Evolutionary conservation across 495 filamentous ascomycete genomes (phyloP).

Genomic region (Parathielavia hyrcaniae): DNA sequence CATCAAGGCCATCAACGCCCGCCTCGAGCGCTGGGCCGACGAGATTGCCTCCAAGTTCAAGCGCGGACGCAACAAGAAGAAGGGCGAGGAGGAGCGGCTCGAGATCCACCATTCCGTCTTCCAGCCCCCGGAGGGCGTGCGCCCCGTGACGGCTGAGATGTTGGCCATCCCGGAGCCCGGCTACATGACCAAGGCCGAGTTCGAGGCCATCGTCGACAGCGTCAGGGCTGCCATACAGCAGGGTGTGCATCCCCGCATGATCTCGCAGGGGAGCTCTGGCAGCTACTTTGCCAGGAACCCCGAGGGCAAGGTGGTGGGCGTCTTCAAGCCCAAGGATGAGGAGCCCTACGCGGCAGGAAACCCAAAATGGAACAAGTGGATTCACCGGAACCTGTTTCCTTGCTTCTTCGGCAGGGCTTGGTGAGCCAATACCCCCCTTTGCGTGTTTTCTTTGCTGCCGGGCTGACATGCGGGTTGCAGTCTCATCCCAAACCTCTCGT

Average conservation of each 20-base stretch:
- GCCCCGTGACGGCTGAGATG: slow-evolving; percentile 67
- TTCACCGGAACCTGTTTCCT: slow-evolving; percentile 89
- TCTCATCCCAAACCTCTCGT: slow-evolving; percentile 97
- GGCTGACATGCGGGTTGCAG: slow-evolving; percentile 31
- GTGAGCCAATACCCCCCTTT: slow-evolving; percentile 32
- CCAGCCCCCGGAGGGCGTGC: slow-evolving; percentile 77
- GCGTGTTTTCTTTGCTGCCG: slow-evolving; percentile 4
- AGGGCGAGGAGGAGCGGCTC: slow-evolving; percentile 67
- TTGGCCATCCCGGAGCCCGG: slow-evolving; percentile 50
- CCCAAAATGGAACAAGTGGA: slow-evolving; percentile 95
- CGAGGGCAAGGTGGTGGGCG: slow-evolving; percentile 88
- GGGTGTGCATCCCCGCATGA: slow-evolving; percentile 89
- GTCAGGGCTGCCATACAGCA: slow-evolving; percentile 84
- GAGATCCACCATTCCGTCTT: slow-evolving; percentile 98
- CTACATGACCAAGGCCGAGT: slow-evolving; percentile 68
- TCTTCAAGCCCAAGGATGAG: slow-evolving; percentile 99
- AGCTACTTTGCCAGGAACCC: slow-evolving; percentile 94
- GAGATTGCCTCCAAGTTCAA: slow-evolving; percentile 98
- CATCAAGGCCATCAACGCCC: slow-evolving; percentile 97
- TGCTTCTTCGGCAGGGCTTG: slow-evolving; percentile 95
- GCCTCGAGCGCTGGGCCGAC: slow-evolving; percentile 93
- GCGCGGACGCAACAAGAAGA: slow-evolving; percentile 67
- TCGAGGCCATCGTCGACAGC: slow-evolving; percentile 84
- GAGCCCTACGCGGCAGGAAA: slow-evolving; percentile 91
- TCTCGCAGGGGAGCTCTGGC: slow-evolving; percentile 91